Evolutionary conservation across 2,329 filamentous ascomycete species (phyloP).

Genomic region (Sporothrix curviconia): DNA sequence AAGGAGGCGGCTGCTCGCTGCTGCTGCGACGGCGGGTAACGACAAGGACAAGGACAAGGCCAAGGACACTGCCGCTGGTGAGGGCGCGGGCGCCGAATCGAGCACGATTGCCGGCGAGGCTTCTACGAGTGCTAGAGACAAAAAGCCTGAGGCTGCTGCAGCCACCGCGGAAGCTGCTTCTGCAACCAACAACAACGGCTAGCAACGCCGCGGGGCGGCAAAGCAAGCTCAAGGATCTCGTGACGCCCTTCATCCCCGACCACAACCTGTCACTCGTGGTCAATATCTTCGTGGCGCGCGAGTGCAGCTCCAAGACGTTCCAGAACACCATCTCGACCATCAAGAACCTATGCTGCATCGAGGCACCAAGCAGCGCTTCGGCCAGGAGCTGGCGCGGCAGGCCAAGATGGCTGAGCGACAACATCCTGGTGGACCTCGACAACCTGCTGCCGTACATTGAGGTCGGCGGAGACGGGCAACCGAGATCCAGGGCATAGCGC

Average conservation of each 20-base stretch:
- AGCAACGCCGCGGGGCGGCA: conserved; percentile 32
- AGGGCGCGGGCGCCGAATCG: conserved; percentile 5
- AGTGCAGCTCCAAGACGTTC: conserved; percentile 97
- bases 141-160: background rate
- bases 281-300: conserved; percentile 89
- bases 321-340: conserved; percentile 97
- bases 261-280: conserved; percentile 91
- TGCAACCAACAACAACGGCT: conserved; percentile 24
- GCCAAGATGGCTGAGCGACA: conserved; percentile 76
- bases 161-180: background rate
- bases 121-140: no score
- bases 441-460: conserved; percentile 81
- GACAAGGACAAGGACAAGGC: background rate
- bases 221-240: conserved; percentile 56
- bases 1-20: no score
- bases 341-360: conserved; percentile 94
- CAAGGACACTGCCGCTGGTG: conserved; percentile 9
- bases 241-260: conserved; percentile 78
- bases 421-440: conserved; percentile 77
- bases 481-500: conserved; percentile 88
- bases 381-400: conserved; percentile 84
- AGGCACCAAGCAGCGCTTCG: conserved; percentile 81
- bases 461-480: conserved; percentile 80
- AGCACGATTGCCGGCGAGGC: background rate
- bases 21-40: no score